These are phyloP conservation scores for Sugiyamaella castrensis DNA, from an alignment of 1,139 yeast genomes.

Conservation along the genomic window DNA sequence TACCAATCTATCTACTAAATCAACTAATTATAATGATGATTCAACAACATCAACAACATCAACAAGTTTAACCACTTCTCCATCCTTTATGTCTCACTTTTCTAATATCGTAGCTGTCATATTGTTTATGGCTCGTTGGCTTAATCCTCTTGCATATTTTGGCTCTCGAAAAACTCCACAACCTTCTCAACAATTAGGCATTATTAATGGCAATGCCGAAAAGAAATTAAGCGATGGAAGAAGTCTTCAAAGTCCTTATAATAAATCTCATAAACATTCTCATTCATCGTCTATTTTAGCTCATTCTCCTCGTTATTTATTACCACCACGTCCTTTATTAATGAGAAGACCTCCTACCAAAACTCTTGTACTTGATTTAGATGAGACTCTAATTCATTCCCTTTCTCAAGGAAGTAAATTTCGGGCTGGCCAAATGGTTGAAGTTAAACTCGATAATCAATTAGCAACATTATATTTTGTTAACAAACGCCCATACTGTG, in stretches of 20 bases:
- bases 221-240: slow-evolving; percentile 7
- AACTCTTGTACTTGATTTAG: slow-evolving; percentile 80
- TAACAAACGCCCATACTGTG: slow-evolving; percentile 89
- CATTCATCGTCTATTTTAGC: slow-evolving; percentile 9
- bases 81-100: neutral
- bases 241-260: slow-evolving; percentile 21
- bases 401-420: slow-evolving; percentile 63
- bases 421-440: slow-evolving; percentile 71
- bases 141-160: slow-evolving; percentile 12
- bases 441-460: slow-evolving; percentile 63
- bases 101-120: neutral
- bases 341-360: slow-evolving; percentile 51
- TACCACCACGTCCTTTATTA: slow-evolving; percentile 24
- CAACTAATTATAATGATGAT: neutral
- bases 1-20: no score
- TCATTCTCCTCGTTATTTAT: slow-evolving; percentile 12
- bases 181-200: neutral
- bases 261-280: slow-evolving; percentile 9
- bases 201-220: neutral
- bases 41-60: neutral
- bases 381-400: slow-evolving; percentile 92
- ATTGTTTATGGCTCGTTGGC: neutral
- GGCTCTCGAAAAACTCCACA: neutral
- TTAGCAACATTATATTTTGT: slow-evolving; percentile 82
- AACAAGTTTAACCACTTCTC: neutral